Evolutionary conservation across 495 filamentous ascomycete genomes (phyloP).

Genomic region (Cercophora samala): DNA sequence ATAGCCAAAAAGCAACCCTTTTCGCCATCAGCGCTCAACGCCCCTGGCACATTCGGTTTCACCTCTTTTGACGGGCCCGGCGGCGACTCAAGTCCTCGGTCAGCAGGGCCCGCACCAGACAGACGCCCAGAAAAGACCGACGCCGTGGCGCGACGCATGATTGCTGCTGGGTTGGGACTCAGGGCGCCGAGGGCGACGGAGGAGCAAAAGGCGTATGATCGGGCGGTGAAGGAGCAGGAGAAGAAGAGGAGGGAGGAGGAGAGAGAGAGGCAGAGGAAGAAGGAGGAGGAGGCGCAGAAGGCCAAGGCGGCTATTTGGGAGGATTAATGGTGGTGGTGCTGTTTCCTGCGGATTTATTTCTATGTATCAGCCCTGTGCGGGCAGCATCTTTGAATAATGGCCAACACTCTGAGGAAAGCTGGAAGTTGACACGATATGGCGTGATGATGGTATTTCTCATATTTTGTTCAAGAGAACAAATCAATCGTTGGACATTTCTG

Average conservation of each 20-base stretch:
- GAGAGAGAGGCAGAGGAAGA: conserved; percentile 59
- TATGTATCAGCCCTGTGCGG: too few species aligned
- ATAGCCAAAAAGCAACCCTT: conserved; percentile 35
- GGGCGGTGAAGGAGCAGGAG: conserved; percentile 79
- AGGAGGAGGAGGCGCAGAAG: conserved; percentile 64
- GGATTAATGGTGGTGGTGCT: conserved; percentile 50
- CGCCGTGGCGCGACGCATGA: conserved; percentile 84
- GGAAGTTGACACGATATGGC: background rate
- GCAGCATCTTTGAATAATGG: background rate
- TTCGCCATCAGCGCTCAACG: conserved; percentile 26
- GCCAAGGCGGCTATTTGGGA: conserved; percentile 80
- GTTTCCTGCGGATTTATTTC: too few species aligned
- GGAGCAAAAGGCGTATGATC: conserved; percentile 85
- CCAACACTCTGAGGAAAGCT: too few species aligned
- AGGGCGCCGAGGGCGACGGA: conserved; percentile 76
- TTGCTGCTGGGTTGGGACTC: conserved; percentile 83
- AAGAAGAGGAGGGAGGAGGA: conserved; percentile 70
- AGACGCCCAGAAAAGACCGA: conserved; percentile 85
- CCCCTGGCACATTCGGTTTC: conserved; percentile 17
- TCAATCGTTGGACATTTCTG: too few species aligned
- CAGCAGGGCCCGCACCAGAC: conserved; percentile 9
- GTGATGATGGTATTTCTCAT: background rate
- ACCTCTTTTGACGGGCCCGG: conserved; percentile 16
- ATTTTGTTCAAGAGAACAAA: too few species aligned
- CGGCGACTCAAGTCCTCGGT: background rate